Percentiles rank a stretch among this genome's conserved stretches.
These are phyloP conservation scores for Melampsora americana DNA, from an alignment of 1,284 basidiomycete species.

Conservation along the genomic window DNA sequence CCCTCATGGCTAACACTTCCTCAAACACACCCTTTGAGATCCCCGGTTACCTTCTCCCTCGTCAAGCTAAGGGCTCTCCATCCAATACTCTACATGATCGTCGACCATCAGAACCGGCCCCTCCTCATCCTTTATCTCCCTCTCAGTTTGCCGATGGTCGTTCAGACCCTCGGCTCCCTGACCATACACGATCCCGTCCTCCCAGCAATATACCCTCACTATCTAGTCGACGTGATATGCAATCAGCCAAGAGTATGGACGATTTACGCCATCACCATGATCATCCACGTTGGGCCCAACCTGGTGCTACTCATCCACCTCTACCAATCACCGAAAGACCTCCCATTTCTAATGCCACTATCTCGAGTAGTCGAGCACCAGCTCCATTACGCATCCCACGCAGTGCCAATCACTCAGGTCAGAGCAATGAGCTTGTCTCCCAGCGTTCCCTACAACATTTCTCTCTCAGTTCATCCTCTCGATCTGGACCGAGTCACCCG, in stretches of 20 bases:
- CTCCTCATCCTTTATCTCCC: background rate
- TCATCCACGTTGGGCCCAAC: slow-evolving; percentile 5
- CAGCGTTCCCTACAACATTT: background rate
- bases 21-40: slow-evolving; percentile 32
- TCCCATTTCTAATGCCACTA: slow-evolving; percentile 9
- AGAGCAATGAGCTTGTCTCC: background rate
- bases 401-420: background rate
- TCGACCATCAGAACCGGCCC: slow-evolving; percentile 31
- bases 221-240: slow-evolving; percentile 22
- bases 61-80: slow-evolving; percentile 8
- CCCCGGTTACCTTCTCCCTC: slow-evolving; percentile 13
- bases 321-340: slow-evolving; percentile 19
- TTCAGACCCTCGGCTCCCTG: background rate
- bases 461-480: background rate
- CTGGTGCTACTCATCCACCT: slow-evolving; percentile 31
- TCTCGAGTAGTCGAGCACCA: background rate
- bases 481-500: slow-evolving; percentile 16
- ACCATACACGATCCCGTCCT: slow-evolving; percentile 7
- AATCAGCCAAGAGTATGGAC: slow-evolving; percentile 42
- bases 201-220: background rate
- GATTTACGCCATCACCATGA: slow-evolving; percentile 24
- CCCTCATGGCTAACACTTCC: background rate
- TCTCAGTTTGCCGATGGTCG: slow-evolving; percentile 24
- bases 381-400: slow-evolving; percentile 26
- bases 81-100: slow-evolving; percentile 24